Base-by-base conservation (phyloP, 306 rosid species). In the Medicago truncatula region DNA sequence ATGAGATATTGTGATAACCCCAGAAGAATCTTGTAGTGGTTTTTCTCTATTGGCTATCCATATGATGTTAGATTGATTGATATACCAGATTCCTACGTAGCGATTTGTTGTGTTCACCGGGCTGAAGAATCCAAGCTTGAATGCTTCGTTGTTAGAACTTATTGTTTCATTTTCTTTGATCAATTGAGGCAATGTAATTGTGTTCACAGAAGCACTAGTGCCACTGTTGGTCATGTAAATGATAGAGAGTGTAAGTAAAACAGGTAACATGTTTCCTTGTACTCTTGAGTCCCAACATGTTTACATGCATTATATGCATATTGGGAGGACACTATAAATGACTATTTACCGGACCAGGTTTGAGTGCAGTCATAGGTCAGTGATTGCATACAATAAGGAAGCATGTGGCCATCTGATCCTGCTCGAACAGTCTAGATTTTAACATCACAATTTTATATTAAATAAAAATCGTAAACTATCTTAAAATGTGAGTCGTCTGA, bases 71-170 rank as follows among this genome's bases (percentile, higher is more conserved):
- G 59, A 62, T 25, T 6, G 7, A 20, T 58, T 13, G 5, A 54
- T 11, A 39, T 79, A 83, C 89, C 88, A 88, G 2, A 88, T 46
- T 10, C 88, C 89, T 0, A 85, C 71, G 0, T 83, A 88, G 1
- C 50, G 79, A n/a, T 39, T 4, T 59, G 68, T 4, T 1, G 85
- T 46, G 36, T 68, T 79, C 23, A 2, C 17, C 1, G 80, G 86
- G 65, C 61, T 77, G 63, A 86, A 88, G 77, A 88, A 86, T 60
- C 92, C 92, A 17, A 86, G 34, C 43, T 56, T 74, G 66, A 81
- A 81, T 0, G 10, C 7, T 2, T 12, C 6, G 2, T 68, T 5
- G 0, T 12, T 25, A 0, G 85, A 82, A 67, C 28, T 59, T 9
- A 82, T 0, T 8, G 72, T 73, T 49, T 82, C 23, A 17, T 61